Evolutionary conservation across 495 filamentous ascomycete genomes (phyloP).

Genomic region (Penicillium subrubescens): DNA sequence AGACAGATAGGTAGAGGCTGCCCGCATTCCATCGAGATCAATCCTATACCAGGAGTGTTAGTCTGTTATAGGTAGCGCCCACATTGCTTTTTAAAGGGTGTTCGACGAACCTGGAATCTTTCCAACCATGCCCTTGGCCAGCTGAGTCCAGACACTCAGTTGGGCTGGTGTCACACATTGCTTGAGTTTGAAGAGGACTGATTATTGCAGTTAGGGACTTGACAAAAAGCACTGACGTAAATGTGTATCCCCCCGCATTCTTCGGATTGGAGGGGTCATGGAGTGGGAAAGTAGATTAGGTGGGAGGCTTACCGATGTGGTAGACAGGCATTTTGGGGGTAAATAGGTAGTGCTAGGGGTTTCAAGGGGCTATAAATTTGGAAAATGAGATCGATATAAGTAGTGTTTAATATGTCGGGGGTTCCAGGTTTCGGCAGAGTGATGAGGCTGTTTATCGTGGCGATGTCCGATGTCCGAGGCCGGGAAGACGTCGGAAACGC

Average conservation of each 20-base stretch:
- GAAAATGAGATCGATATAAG: neutral
- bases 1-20: conserved; percentile 39
- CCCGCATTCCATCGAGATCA: conserved; percentile 35
- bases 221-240: neutral
- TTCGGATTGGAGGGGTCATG: neutral
- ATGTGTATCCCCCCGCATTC: conserved; percentile 10
- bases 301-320: conserved; percentile 31
- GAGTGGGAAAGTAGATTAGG: neutral
- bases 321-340: conserved; percentile 34
- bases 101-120: conserved; percentile 38
- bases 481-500: conserved; percentile 13
- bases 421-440: neutral
- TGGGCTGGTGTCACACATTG: conserved; percentile 35
- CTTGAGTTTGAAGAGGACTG: conserved; percentile 51
- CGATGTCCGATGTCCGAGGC: neutral
- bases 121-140: conserved; percentile 39
- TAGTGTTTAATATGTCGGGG: neutral
- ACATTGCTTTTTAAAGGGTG: no score
- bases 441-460: neutral
- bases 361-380: neutral
- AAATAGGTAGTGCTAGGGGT: neutral
- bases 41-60: conserved; percentile 16
- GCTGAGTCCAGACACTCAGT: conserved; percentile 31
- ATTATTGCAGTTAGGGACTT: neutral
- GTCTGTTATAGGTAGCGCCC: no score